Base-by-base conservation (phyloP, 306 rosid genomes). In the Delonix regia region DNA sequence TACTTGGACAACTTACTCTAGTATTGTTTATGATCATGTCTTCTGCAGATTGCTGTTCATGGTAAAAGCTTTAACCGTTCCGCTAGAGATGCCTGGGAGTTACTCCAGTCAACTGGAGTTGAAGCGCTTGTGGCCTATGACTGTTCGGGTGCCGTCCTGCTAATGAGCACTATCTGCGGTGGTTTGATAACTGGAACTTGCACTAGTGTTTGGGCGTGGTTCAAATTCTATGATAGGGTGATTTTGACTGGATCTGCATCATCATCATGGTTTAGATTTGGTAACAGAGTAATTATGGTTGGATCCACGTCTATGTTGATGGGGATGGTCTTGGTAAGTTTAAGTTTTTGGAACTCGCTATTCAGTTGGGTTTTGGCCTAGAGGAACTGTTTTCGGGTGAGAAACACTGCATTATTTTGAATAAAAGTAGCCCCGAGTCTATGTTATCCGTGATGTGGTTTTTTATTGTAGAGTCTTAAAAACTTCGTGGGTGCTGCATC, bases 31-130 rank as follows among this genome's bases (percentile, higher is more conserved):
- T 83, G 68, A 22, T 64, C 22, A 56, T 52, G 53, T 74, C 74
- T n/a, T 27, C 69, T 79, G 34, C 93, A 96, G 99, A 96, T 96
- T 67, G 99, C 99, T 62, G 97, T 96, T 73, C 80, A 86, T 77
- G 99, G 99, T 3, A 93, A 93, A 89, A 86, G 93, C 84, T 96
- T 96, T 79, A 93, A 93, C 78, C 93, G 77, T 77, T 93, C 99
- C 3, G 99, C 98, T 4, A 90, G 98, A 86, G 99, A 96, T 86
- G 99, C 99, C 0, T 96, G 99, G 99, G 98, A 96, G 79, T 82
- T 96, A 64, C 90, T 96, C 80, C 98, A 96, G 85, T 96, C 98
- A 75, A 96, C 99, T 2, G 99, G 99, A 38, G 98, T 96, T 12
- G 99, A 96, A 81, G 93, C 99, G 49, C 97, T 96, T 52, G 80